Evolutionary conservation across 163 green algal species (phyloP).

Genomic region (Coccomyxa subellipsoidea): DNA sequence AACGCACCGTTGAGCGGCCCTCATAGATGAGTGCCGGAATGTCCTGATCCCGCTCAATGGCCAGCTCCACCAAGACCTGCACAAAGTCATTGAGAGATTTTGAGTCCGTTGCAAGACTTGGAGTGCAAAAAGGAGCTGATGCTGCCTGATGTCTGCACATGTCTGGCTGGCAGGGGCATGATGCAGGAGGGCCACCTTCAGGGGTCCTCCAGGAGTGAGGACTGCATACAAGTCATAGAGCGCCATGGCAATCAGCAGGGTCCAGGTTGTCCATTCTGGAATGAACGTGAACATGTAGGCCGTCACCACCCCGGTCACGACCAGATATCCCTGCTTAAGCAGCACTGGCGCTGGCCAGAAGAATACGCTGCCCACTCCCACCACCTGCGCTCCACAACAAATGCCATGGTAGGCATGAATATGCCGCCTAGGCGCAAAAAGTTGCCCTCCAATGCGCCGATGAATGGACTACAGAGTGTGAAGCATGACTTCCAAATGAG

Average conservation of each 20-base stretch:
- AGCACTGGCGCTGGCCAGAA: constrained; percentile 81
- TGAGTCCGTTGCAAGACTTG: too few species aligned
- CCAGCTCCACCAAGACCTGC: constrained; percentile 87
- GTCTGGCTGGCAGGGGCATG: too few species aligned
- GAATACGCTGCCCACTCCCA: constrained; percentile 83
- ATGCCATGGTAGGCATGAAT: neutral
- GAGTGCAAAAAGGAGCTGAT: too few species aligned
- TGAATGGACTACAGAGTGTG: too few species aligned
- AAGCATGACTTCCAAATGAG: too few species aligned
- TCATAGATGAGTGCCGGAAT: constrained; percentile 96
- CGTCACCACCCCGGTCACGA: constrained; percentile 70
- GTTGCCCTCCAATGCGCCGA: too few species aligned
- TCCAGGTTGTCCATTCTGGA: constrained; percentile 96
- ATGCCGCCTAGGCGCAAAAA: too few species aligned
- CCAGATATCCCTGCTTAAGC: constrained; percentile 85
- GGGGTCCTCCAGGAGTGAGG: constrained; percentile 76
- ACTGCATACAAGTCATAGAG: constrained; percentile 95
- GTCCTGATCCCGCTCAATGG: constrained; percentile 81
- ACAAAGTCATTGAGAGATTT: neutral
- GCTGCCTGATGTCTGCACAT: too few species aligned
- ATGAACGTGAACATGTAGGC: constrained; percentile 96
- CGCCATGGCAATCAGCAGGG: constrained; percentile 90
- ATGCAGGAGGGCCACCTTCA: constrained; percentile 58
- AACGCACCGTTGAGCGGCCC: constrained; percentile 43
- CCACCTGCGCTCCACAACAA: constrained; percentile 47